Percentiles rank a stretch among this genome's conserved stretches.
These are phyloP conservation scores for Coemansia sp. DNA, from an alignment of 192 early-diverging fungal genomes.

Conservation along the genomic window DNA sequence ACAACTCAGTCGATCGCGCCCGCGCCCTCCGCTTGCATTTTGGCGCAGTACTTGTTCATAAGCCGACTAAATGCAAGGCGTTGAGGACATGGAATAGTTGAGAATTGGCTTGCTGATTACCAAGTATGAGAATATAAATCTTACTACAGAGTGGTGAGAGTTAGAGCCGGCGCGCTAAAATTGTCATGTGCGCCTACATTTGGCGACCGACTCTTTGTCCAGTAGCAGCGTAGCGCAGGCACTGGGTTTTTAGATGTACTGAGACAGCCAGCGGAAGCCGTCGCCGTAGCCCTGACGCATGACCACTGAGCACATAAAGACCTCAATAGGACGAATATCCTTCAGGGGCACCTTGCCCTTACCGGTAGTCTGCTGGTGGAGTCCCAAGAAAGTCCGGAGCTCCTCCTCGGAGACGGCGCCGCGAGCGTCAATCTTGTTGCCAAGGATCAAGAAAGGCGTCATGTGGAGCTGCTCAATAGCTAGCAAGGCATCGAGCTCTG, in stretches of 20 bases:
- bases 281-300: conserved; percentile 99
- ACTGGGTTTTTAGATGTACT: conserved; percentile 69
- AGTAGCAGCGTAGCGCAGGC: background rate
- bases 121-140: background rate
- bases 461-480: conserved; percentile 90
- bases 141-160: background rate
- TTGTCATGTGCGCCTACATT: background rate
- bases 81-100: background rate
- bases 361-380: conserved; percentile 98
- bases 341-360: conserved; percentile 95
- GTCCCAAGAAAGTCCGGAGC: conserved; percentile 81
- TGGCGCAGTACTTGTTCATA: conserved; percentile 6
- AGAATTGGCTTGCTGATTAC: background rate
- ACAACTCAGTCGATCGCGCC: background rate
- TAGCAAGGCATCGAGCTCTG: conserved; percentile 92
- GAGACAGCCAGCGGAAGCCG: conserved; percentile 88
- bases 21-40: background rate
- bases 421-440: conserved; percentile 98
- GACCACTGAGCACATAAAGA: conserved; percentile 99
- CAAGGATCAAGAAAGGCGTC: conserved; percentile 94
- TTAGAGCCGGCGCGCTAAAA: background rate
- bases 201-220: background rate
- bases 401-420: conserved; percentile 93
- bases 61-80: background rate
- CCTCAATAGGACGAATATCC: conserved; percentile 95